A percentile compares a stretch with the other conserved stretches of the same genome.
phyloP scores from a whole-genome alignment of 2,329 filamentous ascomycete species.

The Emmonsiellopsis sp. region DNA sequence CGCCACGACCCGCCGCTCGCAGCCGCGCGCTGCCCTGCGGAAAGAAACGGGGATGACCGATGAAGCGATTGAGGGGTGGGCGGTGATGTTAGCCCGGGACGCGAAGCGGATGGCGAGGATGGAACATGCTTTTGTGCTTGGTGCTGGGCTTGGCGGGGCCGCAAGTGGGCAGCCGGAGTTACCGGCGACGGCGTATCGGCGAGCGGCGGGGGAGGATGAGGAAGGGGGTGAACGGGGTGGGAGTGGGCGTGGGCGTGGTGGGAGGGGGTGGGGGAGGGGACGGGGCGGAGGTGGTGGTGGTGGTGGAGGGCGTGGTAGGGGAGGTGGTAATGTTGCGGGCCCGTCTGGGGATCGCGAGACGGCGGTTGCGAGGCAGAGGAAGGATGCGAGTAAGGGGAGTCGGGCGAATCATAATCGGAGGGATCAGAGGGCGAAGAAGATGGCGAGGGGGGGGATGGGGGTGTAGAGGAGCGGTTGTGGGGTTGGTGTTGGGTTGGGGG shows the following conservation, averaged over 20 bases:
- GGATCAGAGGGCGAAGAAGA: slow-evolving; percentile 56
- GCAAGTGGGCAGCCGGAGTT: slow-evolving; percentile 49
- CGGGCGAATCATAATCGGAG: slow-evolving; percentile 80
- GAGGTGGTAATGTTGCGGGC: slow-evolving; percentile 33
- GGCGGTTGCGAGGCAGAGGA: slow-evolving; percentile 60
- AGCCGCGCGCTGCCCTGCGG: slow-evolving; percentile 55
- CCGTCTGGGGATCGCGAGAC: slow-evolving; percentile 59
- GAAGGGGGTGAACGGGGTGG: slow-evolving; percentile 44
- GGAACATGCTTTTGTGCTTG: slow-evolving; percentile 60
- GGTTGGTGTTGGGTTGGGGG: not conserved
- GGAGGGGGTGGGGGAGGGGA: slow-evolving; percentile 40
- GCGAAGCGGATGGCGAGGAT: slow-evolving; percentile 58
- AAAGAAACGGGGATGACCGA: slow-evolving; percentile 81
- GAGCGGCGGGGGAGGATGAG: slow-evolving; percentile 16
- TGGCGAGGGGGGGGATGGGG: slow-evolving; percentile 47
- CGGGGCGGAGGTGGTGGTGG: slow-evolving; percentile 39
- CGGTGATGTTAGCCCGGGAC: slow-evolving; percentile 70
- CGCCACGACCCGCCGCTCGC: slow-evolving; percentile 57
- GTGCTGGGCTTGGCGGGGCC: slow-evolving; percentile 42
- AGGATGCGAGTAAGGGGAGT: slow-evolving; percentile 74
- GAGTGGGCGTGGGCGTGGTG: slow-evolving; percentile 43
- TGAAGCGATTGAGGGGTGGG: slow-evolving; percentile 91
- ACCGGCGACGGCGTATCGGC: slow-evolving; percentile 56
- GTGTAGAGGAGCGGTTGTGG: slow-evolving; percentile 14
- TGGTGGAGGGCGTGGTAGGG: slow-evolving; percentile 44